Conservation (phyloP, 352 stramenopile genomes). For the Aphanomyces stellatus region DNA sequence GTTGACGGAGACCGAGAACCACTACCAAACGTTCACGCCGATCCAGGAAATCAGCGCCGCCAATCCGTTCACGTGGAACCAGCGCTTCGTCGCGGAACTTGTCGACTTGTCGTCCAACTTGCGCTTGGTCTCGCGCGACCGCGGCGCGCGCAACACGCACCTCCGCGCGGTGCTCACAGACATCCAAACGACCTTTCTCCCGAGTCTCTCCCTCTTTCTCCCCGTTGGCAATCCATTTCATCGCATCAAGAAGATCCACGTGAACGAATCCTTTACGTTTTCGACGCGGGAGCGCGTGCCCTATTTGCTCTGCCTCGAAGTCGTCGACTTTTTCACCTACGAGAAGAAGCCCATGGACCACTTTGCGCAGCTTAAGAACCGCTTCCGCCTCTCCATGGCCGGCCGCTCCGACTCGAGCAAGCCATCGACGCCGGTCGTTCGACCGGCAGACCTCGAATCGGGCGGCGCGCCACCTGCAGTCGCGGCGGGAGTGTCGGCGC, state of each 20-base stretch:
- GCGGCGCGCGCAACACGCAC: slow-evolving; percentile 50
- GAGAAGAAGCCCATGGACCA: slow-evolving; percentile 32
- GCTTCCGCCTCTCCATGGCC: slow-evolving; percentile 13
- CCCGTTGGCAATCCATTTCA: slow-evolving; percentile 71
- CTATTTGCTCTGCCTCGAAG: slow-evolving; percentile 65
- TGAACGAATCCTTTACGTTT: slow-evolving; percentile 77
- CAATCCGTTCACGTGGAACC: slow-evolving; percentile 63
- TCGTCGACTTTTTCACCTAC: slow-evolving; percentile 54
- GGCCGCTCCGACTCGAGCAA: slow-evolving; percentile 4
- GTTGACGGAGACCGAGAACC: not conserved
- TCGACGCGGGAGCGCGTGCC: slow-evolving; percentile 74
- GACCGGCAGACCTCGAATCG: not conserved
- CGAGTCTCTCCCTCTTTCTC: slow-evolving; percentile 70
- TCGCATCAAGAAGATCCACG: slow-evolving; percentile 64
- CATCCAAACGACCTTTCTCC: slow-evolving; percentile 54
- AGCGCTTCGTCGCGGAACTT: slow-evolving; percentile 54
- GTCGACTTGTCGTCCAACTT: slow-evolving; percentile 70
- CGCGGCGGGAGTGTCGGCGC: too few species aligned
- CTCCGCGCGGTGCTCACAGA: slow-evolving; percentile 60
- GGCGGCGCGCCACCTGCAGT: not conserved
- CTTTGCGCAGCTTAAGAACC: slow-evolving; percentile 15
- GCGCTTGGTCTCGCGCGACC: slow-evolving; percentile 36
- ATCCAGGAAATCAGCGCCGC: slow-evolving; percentile 7
- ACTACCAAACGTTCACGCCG: slow-evolving; percentile 8
- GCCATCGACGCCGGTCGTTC: slow-evolving; percentile 1